Evolutionary conservation across 2,329 filamentous ascomycete species (phyloP), one percentile per base, ranked within the genome.

Genomic region (Fonsecaea pedrosoi): DNA sequence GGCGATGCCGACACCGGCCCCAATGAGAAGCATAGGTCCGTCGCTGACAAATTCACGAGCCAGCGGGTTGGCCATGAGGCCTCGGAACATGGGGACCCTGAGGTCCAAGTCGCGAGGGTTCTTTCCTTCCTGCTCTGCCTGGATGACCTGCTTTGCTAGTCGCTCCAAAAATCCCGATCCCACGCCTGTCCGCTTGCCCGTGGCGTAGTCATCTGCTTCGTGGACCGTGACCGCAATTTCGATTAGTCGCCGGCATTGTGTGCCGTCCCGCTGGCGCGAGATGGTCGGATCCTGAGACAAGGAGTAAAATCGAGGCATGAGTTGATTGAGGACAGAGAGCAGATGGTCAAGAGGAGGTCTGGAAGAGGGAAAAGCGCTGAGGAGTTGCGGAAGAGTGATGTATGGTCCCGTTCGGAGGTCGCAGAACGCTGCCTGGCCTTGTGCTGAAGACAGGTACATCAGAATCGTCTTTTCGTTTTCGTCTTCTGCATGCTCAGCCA

Each of bases 251-350:
- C 94, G 91, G 70, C 91, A 90, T 72, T 87, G 86, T 70, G 90
- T 87, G 45, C 87, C 86, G 70, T 90, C 90, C 25, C 89, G 85
- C 69, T 86, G 86, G 68, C 86, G 91, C 2, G 88, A 90, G 72
- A 96, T 88, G 70, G 95, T 92, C 0, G 95, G 95, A 75, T 99
- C 95, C 77, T 97, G 97, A 62, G 94, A 97, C 13, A 99, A 88
- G 3, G 94, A 98, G 82, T 99, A 99, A 83, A 99, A 99, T 67
- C 95, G 91, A 2, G 95, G 95, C 94, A 98, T 98, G 60, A 98
- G 85, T 57, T 92, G 91, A 74, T 91, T 91, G 61, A 97, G 86
- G 53, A 90, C 86, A 2, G 91, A 91, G 40, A 97, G 85, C 10
- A 99, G 84, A 67, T 89, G 84, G 62, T 95, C 91, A 73, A 99